Evolutionary conservation across 495 filamentous ascomycete species (phyloP).

Genomic region (Talaromyces trachyspermus): DNA sequence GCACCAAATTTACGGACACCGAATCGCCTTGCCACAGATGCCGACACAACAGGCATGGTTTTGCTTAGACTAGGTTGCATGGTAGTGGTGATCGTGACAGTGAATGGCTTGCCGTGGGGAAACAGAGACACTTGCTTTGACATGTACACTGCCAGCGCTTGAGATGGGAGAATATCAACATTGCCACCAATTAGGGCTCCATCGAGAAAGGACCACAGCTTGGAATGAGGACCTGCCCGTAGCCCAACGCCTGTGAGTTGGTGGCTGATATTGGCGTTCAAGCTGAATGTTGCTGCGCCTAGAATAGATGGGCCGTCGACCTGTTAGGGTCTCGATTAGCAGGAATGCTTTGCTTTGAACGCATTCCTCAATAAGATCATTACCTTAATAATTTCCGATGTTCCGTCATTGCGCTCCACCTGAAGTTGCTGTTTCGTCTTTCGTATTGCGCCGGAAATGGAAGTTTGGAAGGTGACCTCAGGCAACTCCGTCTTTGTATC

Average conservation of each 20-base stretch:
- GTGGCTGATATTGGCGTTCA: conserved; percentile 27
- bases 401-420: conserved; percentile 21
- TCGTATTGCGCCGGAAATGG: conserved; percentile 24
- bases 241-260: conserved; percentile 20
- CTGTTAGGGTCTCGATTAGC: conserved; percentile 16
- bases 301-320: conserved; percentile 24
- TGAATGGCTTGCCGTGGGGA: conserved; percentile 28
- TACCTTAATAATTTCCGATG: conserved; percentile 18
- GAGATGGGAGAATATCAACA: conserved; percentile 24
- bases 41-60: conserved; percentile 15
- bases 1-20: background rate
- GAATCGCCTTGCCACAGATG: background rate
- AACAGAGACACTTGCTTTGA: conserved; percentile 24
- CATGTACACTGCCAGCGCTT: conserved; percentile 22
- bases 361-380: background rate
- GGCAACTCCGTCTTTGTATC: conserved; percentile 7
- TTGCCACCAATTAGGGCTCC: conserved; percentile 21
- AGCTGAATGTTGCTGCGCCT: conserved; percentile 17
- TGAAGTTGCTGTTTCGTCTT: conserved; percentile 15
- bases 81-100: conserved; percentile 19
- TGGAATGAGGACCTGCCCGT: background rate
- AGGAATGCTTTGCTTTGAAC: background rate
- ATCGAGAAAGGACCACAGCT: conserved; percentile 18
- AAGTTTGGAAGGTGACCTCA: conserved; percentile 26
- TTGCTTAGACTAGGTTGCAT: conserved; percentile 22